Percentiles rank a stretch among this genome's conserved stretches.
phyloP scores from a whole-genome alignment of 2,329 filamentous ascomycete genomes.

The Aspergillus transmontanensis region DNA sequence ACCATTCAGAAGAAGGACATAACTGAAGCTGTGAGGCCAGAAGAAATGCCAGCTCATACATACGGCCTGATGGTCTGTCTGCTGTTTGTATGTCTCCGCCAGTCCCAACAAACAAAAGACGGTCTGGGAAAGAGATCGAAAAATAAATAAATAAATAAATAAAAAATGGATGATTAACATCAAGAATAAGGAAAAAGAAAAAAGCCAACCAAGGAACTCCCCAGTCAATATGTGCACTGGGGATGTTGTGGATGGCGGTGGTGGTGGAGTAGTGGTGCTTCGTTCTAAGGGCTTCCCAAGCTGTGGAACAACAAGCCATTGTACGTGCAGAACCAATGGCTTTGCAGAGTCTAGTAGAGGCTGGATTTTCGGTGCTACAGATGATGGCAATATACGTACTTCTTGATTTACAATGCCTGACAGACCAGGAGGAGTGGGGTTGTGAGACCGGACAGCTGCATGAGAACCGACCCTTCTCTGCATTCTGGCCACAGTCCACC shows the following conservation, averaged over 20 bases:
- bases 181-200: conserved; percentile 3
- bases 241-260: conserved; percentile 13
- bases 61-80: conserved; percentile 10
- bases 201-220: conserved; percentile 5
- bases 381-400: conserved; percentile 20
- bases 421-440: conserved; percentile 14
- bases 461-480: conserved; percentile 19
- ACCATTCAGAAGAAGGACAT: conserved; percentile 17
- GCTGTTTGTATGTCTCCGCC: conserved; percentile 3
- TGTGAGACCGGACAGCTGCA: conserved; percentile 32
- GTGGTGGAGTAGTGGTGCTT: conserved; percentile 11
- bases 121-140: conserved; percentile 2
- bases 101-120: conserved; percentile 14
- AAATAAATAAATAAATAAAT: not conserved
- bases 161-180: conserved; percentile 6
- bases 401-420: conserved; percentile 18
- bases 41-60: conserved; percentile 17
- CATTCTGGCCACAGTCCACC: conserved; percentile 14
- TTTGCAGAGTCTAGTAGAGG: conserved; percentile 24
- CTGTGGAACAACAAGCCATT: conserved; percentile 36
- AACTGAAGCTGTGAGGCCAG: conserved; percentile 24
- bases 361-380: conserved; percentile 34
- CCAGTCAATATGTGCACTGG: conserved; percentile 26
- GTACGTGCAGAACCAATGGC: conserved; percentile 32
- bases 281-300: conserved; percentile 25